phyloP scores from a whole-genome alignment of 345 rosid genomes.

The Bruguiera parviflora region DNA sequence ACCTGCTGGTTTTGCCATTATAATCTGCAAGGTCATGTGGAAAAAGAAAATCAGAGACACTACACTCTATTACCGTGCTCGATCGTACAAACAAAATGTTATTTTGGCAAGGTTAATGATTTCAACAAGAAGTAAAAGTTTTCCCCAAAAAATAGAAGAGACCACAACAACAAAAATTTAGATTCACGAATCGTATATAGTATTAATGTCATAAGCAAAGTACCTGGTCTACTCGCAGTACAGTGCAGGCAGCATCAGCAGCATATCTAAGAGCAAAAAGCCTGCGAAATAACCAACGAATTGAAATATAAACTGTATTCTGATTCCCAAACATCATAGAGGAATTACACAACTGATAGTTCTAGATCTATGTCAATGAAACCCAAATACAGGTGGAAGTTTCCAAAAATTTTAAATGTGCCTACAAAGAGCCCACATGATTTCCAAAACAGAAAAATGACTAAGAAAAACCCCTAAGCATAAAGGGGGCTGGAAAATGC shows the following conservation, averaged over 20 bases:
- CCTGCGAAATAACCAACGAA: conserved; percentile 32
- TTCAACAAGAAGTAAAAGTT: neutral
- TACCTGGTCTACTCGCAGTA: conserved; percentile 97
- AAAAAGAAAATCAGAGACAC: neutral
- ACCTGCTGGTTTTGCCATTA: conserved; percentile 94
- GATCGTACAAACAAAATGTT: neutral
- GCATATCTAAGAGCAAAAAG: conserved; percentile 89
- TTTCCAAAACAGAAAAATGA: no score
- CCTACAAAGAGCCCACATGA: no score
- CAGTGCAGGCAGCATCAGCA: conserved; percentile 97
- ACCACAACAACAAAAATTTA: neutral
- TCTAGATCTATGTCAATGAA: no score
- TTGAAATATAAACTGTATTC: no score
- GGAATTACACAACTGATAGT: no score
- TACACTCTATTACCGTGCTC: neutral
- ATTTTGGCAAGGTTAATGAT: neutral
- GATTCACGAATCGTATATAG: neutral
- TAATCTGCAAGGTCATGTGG: conserved; percentile 51
- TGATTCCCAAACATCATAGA: no score
- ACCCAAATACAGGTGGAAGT: no score
- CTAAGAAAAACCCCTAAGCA: no score
- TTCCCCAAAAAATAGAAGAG: neutral
- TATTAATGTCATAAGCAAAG: neutral
- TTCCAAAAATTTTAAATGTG: no score
- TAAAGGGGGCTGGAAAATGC: no score